Evolutionary conservation across 2,329 filamentous ascomycete species (phyloP).

Genomic region (Didymella lethalis): DNA sequence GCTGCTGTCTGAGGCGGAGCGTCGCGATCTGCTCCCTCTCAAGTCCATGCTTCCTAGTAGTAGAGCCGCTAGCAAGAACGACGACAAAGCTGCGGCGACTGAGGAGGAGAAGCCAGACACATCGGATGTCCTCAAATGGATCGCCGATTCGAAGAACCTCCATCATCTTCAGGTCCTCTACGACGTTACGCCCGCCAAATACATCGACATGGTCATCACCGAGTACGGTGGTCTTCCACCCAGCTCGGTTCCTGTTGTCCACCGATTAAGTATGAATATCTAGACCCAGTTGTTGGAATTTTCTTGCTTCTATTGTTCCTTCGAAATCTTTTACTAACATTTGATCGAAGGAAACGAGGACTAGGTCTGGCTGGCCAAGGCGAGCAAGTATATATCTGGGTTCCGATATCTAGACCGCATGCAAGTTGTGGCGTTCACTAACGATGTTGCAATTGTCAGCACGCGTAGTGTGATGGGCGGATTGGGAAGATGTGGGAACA

Average conservation of each 20-base stretch:
- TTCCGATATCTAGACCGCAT: too few relatives aligned
- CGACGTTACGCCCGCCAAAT: slow-evolving; percentile 87
- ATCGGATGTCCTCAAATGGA: slow-evolving; percentile 49
- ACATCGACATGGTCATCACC: slow-evolving; percentile 87
- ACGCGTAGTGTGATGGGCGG: too few relatives aligned
- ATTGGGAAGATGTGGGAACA: too few relatives aligned
- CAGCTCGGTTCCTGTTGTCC: slow-evolving; percentile 80
- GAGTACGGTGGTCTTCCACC: slow-evolving; percentile 88
- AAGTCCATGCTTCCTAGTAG: slow-evolving; percentile 35
- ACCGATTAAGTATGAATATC: slow-evolving; percentile 61
- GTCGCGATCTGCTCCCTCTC: slow-evolving; percentile 42
- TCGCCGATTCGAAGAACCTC: slow-evolving; percentile 52
- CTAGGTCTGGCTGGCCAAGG: background rate
- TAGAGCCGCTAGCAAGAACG: slow-evolving; percentile 27
- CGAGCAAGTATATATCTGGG: too few relatives aligned
- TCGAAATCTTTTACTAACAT: slow-evolving; percentile 8
- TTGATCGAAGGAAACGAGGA: slow-evolving; percentile 18
- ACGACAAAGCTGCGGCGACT: slow-evolving; percentile 31
- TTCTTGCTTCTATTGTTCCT: slow-evolving; percentile 15
- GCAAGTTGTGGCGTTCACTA: too few relatives aligned
- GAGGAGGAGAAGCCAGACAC: slow-evolving; percentile 34
- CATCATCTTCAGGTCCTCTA: slow-evolving; percentile 81
- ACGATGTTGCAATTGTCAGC: too few relatives aligned
- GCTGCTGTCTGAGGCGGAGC: slow-evolving; percentile 55
- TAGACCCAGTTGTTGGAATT: slow-evolving; percentile 31